Evolutionary conservation across 179 eudicot genomes (phyloP), one percentile per base, ranked within the genome.

Genomic region (Drosera spatulata): DNA sequence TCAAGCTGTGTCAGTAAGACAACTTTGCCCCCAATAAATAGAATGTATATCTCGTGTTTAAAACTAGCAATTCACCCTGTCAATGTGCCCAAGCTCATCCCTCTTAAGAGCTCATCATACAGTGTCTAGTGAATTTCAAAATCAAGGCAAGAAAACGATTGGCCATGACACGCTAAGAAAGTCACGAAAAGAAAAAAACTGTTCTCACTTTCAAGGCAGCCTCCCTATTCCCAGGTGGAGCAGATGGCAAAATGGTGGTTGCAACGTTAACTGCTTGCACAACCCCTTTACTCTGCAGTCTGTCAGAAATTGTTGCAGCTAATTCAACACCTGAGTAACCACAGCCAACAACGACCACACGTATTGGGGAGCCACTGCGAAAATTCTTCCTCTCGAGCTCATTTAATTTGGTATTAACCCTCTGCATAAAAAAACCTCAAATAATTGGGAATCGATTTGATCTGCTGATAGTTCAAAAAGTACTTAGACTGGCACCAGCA

Each of bases 271-370:
- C 78, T 54, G 97, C 97, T 72, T 85, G 84, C 69, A 93, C 88
- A 64, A 75, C 63, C 74, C 99, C 99, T 73, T 80, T 81, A 69
- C 70, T 80, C 69, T 85, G 79, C 75, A 93, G 73, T 70, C 97
- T 84, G 77, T 93, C 99, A 15, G 99, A 74, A 53, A 93, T 56
- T 59, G 99, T 93, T 53, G 97, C 97, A 75, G 97, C 97, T 72
- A 93, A 78, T 62, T 93, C 99, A 61, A 86, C 91, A 37, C 99
- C 99, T 61, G 95, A 73, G 77, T 93, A 93, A 79, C 99, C 99
- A 72, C 96, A 90, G 42, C 99, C 99, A 63, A 93, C 99, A 62
- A 93, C 80, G 41, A 83, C 94, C 57, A 87, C 95, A 53, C 80
- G 62, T 14, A 85, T 75, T 22, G 88, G 88, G 59, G 63, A 58